Evolutionary conservation across 2,329 filamentous ascomycete genomes (phyloP), one percentile per base, ranked within the genome.

Genomic region (Zasmidium cellare): DNA sequence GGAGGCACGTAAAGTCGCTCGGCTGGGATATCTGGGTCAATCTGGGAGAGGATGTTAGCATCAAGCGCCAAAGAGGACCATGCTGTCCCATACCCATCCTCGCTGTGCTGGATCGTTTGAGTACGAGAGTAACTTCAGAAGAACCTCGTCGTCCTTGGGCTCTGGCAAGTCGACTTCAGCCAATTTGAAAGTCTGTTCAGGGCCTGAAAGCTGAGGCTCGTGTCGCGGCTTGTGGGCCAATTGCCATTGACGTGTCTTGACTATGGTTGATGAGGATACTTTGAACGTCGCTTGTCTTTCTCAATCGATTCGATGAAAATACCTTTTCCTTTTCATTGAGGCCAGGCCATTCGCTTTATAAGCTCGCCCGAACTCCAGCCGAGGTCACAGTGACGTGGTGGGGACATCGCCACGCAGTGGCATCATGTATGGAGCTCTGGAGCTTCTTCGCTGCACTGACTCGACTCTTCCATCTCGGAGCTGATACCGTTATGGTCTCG

Each of bases 261-360:
- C 92, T 92, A 72, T 93, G 88, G 0, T 89, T 57, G 48, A 44
- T 23, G 19, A 5, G 20, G n/a, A n/a, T n/a, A n/a, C n/a, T 50
- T 47, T 24, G 2, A 11, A 24, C 24, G 11, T 38, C n/a, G 12
- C 19, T 18, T 41, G 35, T 5, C 11, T 16, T 18, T 14, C n/a
- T 52, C 9, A 16, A 51, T n/a, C n/a, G n/a, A n/a, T n/a, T n/a
- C n/a, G n/a, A n/a, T n/a, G n/a, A n/a, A n/a, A n/a, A n/a, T n/a
- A n/a, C n/a, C n/a, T n/a, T n/a, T n/a, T n/a, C n/a, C n/a, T 31
- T 28, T 50, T 16, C 19, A 41, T 18, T 14, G 35, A 11, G 19
- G 23, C 23, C 14, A 19, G 9, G n/a, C n/a, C 11, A 18, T 20
- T 5, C 19, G 45, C n/a, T 24, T 22, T 47, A 47, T 24, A 47